phyloP scores from a whole-genome alignment of 768 basidiomycete genomes.

The Kwoniella sp. region DNA sequence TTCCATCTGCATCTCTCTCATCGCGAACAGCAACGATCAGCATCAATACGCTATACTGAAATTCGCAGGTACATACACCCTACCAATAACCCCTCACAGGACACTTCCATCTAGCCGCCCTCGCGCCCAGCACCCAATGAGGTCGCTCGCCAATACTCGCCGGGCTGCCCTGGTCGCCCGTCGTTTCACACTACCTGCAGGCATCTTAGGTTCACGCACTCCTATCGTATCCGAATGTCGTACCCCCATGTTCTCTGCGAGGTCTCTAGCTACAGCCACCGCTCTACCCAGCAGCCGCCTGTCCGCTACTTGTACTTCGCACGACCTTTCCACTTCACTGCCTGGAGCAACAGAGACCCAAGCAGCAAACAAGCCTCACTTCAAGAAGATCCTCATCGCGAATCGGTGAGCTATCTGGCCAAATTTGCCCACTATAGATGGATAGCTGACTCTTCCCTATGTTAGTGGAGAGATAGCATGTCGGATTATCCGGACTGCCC shows the following conservation, averaged over 20 bases:
- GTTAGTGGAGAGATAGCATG: constrained; percentile 94
- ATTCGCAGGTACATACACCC: too few species aligned
- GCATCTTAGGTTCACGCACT: too few species aligned
- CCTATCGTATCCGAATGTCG: too few species aligned
- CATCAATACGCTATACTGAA: too few species aligned
- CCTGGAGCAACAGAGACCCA: neutral
- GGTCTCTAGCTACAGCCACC: neutral
- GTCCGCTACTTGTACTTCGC: too few species aligned
- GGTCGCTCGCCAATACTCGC: neutral
- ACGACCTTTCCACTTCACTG: neutral
- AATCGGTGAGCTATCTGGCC: constrained; percentile 67
- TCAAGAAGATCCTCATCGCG: constrained; percentile 78
- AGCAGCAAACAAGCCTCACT: constrained; percentile 22
- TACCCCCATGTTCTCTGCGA: too few species aligned
- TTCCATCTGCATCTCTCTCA: too few species aligned
- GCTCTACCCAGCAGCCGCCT: too few species aligned
- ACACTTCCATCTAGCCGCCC: too few species aligned
- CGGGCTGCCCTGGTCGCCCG: neutral
- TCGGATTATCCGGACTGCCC: constrained; percentile 86
- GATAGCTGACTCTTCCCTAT: constrained; percentile 3
- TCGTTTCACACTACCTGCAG: neutral
- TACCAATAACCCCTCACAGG: too few species aligned
- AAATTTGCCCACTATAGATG: neutral
- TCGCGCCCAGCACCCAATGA: too few species aligned
- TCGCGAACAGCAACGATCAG: too few species aligned